Base-by-base conservation (phyloP, 495 filamentous ascomycete species). In the Podospora pseudocomata region DNA sequence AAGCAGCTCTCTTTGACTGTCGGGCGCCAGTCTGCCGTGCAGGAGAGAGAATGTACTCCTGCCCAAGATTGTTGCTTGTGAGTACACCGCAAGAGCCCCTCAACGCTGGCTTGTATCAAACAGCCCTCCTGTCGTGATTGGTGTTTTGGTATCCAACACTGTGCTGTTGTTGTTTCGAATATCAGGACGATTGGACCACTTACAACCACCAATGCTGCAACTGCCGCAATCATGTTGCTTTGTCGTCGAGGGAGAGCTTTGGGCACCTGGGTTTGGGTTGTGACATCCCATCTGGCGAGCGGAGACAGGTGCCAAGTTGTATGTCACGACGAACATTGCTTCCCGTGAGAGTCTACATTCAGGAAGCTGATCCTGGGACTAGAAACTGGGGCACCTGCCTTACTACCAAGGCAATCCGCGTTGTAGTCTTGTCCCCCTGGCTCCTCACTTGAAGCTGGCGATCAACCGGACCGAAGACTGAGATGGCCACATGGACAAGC, bases 31-130 rank as follows among this genome's bases (percentile, higher is more conserved):
- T 64, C 67, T 59, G 70, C 18, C 11, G 65, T 64, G 55, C n/a
- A 58, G 55, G 18, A 26, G 55, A 58, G 11, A 20, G 55, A 23
- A 58, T 49, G 68, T 72, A 76, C 74, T 74, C 70, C 19, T 72
- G 70, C 70, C 71, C 72, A 74, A 60, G 58, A 11, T 26, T 18
- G 72, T 68, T 76, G 72, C 73, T 64, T 74, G 28, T 26, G 19
- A 23, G 67, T 66, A 59, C 16, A 23, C 19, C 9, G 30, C 16
- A 39, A n/a, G 32, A 18, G 30, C 30, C 30, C 7, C 39, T 49
- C 39, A 49, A 49, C 15, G 39, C 55, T 20, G 55, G n/a, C 18
- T 19, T 26, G 55, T 20, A 58, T 58, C 55, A 26, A 26, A 58
- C n/a, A 26, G n/a, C n/a, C 23, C 55, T 19, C 55, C 18, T 58